These are phyloP conservation scores for Neopestalotiopsis clavispora DNA, from an alignment of 2,329 filamentous ascomycete species.

Conservation along the genomic window DNA sequence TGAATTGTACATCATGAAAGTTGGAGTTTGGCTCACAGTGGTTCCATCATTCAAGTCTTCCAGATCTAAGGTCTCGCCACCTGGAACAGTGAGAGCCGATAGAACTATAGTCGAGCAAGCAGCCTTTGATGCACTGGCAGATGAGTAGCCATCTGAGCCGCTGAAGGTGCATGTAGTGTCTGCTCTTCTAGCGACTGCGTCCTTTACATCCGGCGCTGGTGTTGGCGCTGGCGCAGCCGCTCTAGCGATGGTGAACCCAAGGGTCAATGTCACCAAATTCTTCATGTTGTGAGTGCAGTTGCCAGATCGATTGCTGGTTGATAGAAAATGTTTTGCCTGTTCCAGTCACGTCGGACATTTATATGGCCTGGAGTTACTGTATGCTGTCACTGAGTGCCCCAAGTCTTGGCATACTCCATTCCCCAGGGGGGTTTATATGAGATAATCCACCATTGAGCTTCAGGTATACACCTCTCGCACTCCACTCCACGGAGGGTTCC, in stretches of 20 bases:
- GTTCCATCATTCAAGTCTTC: slow-evolving; percentile 13
- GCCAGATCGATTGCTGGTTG: neutral
- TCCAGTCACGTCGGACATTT: neutral
- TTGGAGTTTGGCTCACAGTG: neutral
- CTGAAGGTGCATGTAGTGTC: slow-evolving; percentile 13
- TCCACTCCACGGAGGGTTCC: neutral
- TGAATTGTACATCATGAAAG: neutral
- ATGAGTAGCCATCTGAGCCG: slow-evolving; percentile 13
- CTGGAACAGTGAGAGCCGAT: slow-evolving; percentile 11
- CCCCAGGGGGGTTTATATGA: neutral
- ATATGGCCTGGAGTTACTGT: neutral
- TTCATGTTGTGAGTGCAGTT: slow-evolving; percentile 3
- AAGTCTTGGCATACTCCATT: neutral
- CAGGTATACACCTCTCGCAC: neutral
- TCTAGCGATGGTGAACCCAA: neutral
- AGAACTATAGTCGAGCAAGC: slow-evolving; percentile 14
- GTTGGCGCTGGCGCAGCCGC: slow-evolving; percentile 15
- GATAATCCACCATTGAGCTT: slow-evolving; percentile 1
- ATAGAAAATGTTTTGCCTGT: neutral
- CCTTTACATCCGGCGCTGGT: slow-evolving; percentile 6
- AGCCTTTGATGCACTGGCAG: slow-evolving; percentile 7
- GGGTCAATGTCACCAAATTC: neutral
- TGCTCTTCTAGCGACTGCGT: slow-evolving; percentile 13
- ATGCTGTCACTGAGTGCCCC: neutral
- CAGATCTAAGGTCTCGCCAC: slow-evolving; percentile 6